Evolutionary conservation across 192 early-diverging fungal species (phyloP).

Genomic region (Umbelopsis isabellina): DNA sequence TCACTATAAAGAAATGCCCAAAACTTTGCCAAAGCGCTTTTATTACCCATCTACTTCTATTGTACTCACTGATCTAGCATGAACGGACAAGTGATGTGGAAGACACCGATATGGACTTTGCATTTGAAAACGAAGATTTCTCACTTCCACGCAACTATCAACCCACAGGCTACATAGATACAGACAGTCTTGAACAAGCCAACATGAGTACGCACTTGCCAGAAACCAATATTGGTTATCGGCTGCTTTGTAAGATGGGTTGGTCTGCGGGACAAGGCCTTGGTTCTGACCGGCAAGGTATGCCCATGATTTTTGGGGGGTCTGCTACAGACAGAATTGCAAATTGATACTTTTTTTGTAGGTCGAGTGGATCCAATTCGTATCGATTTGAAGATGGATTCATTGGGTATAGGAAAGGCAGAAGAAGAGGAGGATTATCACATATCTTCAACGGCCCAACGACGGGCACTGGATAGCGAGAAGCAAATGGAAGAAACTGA

Average conservation of each 20-base stretch:
- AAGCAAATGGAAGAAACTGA: slow-evolving; percentile 67
- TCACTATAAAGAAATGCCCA: background rate
- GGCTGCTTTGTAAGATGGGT: slow-evolving; percentile 72
- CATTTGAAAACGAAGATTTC: background rate
- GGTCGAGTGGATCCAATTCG: slow-evolving; percentile 74
- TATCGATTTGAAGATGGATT: slow-evolving; percentile 67
- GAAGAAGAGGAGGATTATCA: slow-evolving; percentile 59
- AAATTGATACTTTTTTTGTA: slow-evolving; percentile 19
- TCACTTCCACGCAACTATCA: slow-evolving; percentile 26
- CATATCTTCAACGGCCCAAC: slow-evolving; percentile 57
- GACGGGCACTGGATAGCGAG: slow-evolving; percentile 69
- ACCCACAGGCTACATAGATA: slow-evolving; percentile 21
- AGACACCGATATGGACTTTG: background rate
- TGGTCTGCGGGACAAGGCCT: slow-evolving; percentile 69
- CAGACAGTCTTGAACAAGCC: slow-evolving; percentile 35
- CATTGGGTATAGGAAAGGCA: slow-evolving; percentile 67
- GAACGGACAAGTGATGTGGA: background rate
- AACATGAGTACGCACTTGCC: slow-evolving; percentile 66
- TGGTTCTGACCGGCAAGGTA: slow-evolving; percentile 60
- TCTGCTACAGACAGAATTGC: background rate
- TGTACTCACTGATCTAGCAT: background rate
- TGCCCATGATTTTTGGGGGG: background rate
- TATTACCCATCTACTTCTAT: slow-evolving; percentile 10
- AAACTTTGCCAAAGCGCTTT: background rate
- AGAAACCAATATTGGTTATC: slow-evolving; percentile 63